Percentiles rank a stretch among this genome's conserved stretches.
These are phyloP conservation scores for Haplosporangium sp. DNA, from an alignment of 371 early-diverging fungal species.

Conservation along the genomic window DNA sequence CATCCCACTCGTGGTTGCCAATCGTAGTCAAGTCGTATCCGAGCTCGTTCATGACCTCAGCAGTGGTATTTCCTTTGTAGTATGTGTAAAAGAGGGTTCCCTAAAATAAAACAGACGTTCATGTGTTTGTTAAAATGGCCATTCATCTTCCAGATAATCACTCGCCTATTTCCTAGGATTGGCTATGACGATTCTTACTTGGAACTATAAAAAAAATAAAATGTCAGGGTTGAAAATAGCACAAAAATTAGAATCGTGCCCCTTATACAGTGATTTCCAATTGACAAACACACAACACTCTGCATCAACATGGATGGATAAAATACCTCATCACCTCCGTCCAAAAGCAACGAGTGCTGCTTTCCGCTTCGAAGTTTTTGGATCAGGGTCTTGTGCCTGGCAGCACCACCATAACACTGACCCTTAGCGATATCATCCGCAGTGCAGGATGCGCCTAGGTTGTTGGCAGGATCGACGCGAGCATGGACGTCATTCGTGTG, in stretches of 20 bases:
- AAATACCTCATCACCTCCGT: conserved; percentile 76
- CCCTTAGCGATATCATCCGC: conserved; percentile 49
- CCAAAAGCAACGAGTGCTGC: conserved; percentile 62
- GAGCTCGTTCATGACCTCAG: conserved; percentile 64
- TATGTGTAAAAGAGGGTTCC: conserved; percentile 70
- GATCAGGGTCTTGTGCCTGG: conserved; percentile 64
- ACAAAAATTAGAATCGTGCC: too few species aligned
- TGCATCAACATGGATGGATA: neutral
- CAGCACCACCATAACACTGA: conserved; percentile 68
- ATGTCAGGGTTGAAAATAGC: too few species aligned
- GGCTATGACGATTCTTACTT: conserved; percentile 3
- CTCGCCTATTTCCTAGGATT: too few species aligned
- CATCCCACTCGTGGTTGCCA: conserved; percentile 80
- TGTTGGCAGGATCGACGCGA: conserved; percentile 62
- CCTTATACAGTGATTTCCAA: too few species aligned
- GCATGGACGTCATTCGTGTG: conserved; percentile 78
- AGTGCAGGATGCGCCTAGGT: conserved; percentile 61
- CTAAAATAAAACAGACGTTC: conserved; percentile 14
- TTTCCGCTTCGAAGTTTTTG: conserved; percentile 57
- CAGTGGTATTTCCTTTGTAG: conserved; percentile 58
- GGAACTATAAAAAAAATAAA: conserved; percentile 9
- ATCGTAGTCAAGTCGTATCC: conserved; percentile 65
- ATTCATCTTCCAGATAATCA: too few species aligned
- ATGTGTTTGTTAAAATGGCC: too few species aligned
- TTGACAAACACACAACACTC: too few species aligned